Base-by-base conservation (phyloP, 2,329 filamentous ascomycete genomes). In the Aspergillus persii region DNA sequence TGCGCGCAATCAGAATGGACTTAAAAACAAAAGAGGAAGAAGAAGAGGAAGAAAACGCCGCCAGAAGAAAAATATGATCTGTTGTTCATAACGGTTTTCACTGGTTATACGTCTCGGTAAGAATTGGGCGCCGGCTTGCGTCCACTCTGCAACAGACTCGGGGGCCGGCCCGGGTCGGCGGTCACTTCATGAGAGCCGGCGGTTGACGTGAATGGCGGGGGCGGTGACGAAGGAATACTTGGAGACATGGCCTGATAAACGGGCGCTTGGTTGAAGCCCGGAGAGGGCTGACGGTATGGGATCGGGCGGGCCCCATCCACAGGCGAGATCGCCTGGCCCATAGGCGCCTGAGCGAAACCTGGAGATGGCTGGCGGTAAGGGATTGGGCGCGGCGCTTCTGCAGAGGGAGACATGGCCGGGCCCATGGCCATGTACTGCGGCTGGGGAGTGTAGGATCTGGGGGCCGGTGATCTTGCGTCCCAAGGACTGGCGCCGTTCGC, bases 111-210 rank as follows among this genome's bases (percentile, higher is more conserved):
- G 63, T 76, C 68, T 56, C 71, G 68, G 52, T 65, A 75, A 29
- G 70, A 72, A 49, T 76, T 74, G 41, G 67, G 63, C 7, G 66
- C 69, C 9, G 76, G 73, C 57, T 73, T 73, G 54, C 74, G 71
- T 15, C 76, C 77, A 57, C 72, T 74, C 61, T 77, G 73, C 56
- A 78, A 62, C 36, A 78, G 64, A 70, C 72, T 78, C 8, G 76
- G 76, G 39, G 76, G 74, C 61, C 74, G 68, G 59, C 71, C 68
- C 60, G 66, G 58, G 30, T 70, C 67, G 31, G 64, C 60, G 49
- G 68, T 63, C 41, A 53, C 36, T 50, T 68, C 58, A 15, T 58
- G 41, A 55, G 60, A 48, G 41, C 50, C 61, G 41, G 60, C 62
- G 41, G 57, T 63, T 11, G 67, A 56, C 6, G 65, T 63, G 59